Base-by-base conservation (phyloP, 2,329 filamentous ascomycete species). In the Lachnellula occidentalis region DNA sequence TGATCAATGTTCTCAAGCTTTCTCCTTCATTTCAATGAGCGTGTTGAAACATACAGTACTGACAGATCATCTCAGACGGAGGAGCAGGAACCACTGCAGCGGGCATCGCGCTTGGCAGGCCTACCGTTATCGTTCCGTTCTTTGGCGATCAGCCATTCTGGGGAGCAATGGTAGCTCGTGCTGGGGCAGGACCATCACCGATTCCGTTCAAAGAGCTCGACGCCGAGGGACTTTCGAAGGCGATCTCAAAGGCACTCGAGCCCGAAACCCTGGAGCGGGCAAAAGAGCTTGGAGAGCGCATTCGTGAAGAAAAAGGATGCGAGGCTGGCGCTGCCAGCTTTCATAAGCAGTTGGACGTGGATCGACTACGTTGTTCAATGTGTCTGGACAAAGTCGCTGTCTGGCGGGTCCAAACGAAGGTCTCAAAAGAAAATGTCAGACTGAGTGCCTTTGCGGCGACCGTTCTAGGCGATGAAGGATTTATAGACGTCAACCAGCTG, bases 141-240 rank as follows among this genome's bases (percentile, higher is more conserved):
- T 90, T 90, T 59, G 86, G 86, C 2, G 87, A 90, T 64, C 87
- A 90, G 68, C 78, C 85, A 0, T 91, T 91, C 66, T 91, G 87
- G 88, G 87, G 88, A 5, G 76, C 81, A 12, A 90, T 91, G 78
- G 80, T 90, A 45, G 78, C 83, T 0, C 78, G 75, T 50, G 85
- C 86, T 3, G 85, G 86, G 3, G 88, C 87, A 4, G 87, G 87
- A 0, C 86, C 87, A 0, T 71, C 76, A 1, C 86, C 87, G 0
- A 80, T 90, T 42, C 83, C 83, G 0, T 80, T 85, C 67, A 86
- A 86, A 60, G 73, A 81, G n/a, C 70, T 91, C 42, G 88, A 80
- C 90, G 76, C 78, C 0, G 80, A 85, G 27, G 83, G 78, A 11
- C 74, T 91, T 7, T 82, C 82, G 0, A 77, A 78, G 21, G 82